phyloP scores from a whole-genome alignment of 1,284 basidiomycete species.

The Ganoderma sinense region DNA sequence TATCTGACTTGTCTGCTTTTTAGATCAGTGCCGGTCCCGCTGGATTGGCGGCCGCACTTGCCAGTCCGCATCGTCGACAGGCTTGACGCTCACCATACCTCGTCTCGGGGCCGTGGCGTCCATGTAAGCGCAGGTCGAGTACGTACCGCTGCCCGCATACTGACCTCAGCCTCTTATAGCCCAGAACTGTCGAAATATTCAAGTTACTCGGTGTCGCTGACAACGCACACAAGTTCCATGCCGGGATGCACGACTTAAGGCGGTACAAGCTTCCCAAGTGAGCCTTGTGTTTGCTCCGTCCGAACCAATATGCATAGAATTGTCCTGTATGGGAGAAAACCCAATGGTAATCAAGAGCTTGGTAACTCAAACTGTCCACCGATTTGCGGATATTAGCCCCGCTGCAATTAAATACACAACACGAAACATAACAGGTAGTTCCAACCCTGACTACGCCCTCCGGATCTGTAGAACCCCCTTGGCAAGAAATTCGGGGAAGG shows the following conservation, averaged over 20 bases:
- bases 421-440: no score
- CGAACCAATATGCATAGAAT: no score
- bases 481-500: not conserved
- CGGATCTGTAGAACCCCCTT: not conserved
- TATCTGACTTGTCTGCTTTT: not conserved
- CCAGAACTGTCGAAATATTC: constrained; percentile 32
- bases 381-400: no score
- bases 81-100: not conserved
- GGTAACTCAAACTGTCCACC: no score
- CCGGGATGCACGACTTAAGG: constrained; percentile 10
- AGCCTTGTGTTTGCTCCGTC: no score
- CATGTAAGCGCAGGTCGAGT: not conserved
- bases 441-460: not conserved
- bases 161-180: constrained; percentile 9
- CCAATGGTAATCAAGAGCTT: no score
- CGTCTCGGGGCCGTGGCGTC: constrained; percentile 11
- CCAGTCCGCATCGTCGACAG: constrained; percentile 21
- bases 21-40: constrained; percentile 14
- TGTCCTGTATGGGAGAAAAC: no score
- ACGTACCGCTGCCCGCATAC: not conserved
- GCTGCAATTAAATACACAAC: no score
- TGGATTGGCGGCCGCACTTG: constrained; percentile 15
- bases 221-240: constrained; percentile 14
- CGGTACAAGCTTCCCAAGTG: constrained; percentile 31
- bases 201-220: constrained; percentile 29